A percentile compares a stretch with the other conserved stretches of the same genome.
Conservation (phyloP, 2,329 filamentous ascomycete genomes). For the Aspergillus ochraceoroseus region DNA sequence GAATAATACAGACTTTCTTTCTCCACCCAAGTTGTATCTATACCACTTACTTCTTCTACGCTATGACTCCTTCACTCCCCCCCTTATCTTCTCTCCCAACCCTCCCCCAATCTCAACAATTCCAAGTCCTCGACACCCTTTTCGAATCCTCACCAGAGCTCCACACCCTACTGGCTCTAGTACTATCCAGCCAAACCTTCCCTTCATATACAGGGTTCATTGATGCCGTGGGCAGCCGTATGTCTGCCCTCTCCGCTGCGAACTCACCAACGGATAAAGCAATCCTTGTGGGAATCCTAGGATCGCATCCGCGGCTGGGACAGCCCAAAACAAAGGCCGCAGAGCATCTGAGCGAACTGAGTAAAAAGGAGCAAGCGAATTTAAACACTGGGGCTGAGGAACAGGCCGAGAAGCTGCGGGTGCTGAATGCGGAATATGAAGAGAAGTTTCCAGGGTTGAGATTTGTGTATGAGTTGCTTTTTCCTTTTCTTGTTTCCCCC, state of each 20-base stretch:
- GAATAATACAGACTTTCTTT: too few relatives aligned
- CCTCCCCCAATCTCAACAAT: slow-evolving; percentile 53
- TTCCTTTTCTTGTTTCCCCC: slow-evolving; percentile 1
- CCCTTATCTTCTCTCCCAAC: slow-evolving; percentile 52
- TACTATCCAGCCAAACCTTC: slow-evolving; percentile 59
- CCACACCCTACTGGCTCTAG: slow-evolving; percentile 64
- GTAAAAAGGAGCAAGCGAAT: slow-evolving; percentile 74
- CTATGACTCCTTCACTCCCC: slow-evolving; percentile 50
- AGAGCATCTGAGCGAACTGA: slow-evolving; percentile 65
- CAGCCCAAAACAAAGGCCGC: slow-evolving; percentile 49
- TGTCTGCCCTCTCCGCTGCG: slow-evolving; percentile 56
- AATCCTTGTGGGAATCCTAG: slow-evolving; percentile 67
- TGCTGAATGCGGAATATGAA: slow-evolving; percentile 75
- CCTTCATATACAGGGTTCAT: slow-evolving; percentile 66
- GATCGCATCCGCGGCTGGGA: slow-evolving; percentile 77
- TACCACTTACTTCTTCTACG: too few relatives aligned
- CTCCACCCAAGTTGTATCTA: too few relatives aligned
- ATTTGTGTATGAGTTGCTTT: slow-evolving; percentile 54
- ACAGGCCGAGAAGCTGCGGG: slow-evolving; percentile 49
- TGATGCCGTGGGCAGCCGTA: slow-evolving; percentile 57
- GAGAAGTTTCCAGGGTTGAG: slow-evolving; percentile 71
- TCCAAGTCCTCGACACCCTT: slow-evolving; percentile 63
- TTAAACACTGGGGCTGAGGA: slow-evolving; percentile 55
- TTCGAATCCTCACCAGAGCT: slow-evolving; percentile 78
- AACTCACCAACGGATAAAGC: slow-evolving; percentile 48